phyloP scores from a whole-genome alignment of 129 eudicot species.

The Chrysanthemum makinoi region DNA sequence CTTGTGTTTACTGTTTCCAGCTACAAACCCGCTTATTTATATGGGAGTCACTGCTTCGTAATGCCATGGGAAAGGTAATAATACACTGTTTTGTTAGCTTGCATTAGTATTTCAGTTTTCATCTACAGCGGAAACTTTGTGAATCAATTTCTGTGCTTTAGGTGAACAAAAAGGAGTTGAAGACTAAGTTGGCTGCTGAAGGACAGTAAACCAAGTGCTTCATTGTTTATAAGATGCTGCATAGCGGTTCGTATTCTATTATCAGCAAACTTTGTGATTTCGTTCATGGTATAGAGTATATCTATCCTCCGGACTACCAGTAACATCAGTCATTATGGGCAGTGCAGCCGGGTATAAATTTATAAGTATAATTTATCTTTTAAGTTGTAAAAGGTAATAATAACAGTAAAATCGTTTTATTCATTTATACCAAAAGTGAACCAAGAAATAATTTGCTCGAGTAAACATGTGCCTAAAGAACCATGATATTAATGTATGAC shows the following conservation, averaged over 20 bases:
- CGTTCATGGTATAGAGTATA: not conserved
- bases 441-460: too few relatives aligned
- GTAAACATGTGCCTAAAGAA: too few relatives aligned
- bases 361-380: too few relatives aligned
- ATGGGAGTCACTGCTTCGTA: slow-evolving; percentile 99
- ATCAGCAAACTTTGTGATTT: not conserved
- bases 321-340: too few relatives aligned
- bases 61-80: slow-evolving; percentile 99
- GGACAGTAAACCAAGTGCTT: slow-evolving; percentile 29
- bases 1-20: slow-evolving; percentile 36
- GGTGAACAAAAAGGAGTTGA: slow-evolving; percentile 96
- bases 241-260: not conserved
- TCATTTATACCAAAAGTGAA: too few relatives aligned
- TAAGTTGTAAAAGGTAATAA: too few relatives aligned
- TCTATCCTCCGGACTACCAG: not conserved
- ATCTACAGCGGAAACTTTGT: not conserved
- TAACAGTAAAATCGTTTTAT: too few relatives aligned
- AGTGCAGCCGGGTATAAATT: too few relatives aligned
- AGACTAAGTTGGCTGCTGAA: slow-evolving; percentile 61
- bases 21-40: slow-evolving; percentile 69
- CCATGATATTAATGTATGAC: too few relatives aligned
- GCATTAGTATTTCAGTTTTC: not conserved
- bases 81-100: not conserved
- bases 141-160: slow-evolving; percentile 23
- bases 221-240: slow-evolving; percentile 7